phyloP scores from a whole-genome alignment of 164 flowering plant genomes.

The Macadamia integrifolia region DNA sequence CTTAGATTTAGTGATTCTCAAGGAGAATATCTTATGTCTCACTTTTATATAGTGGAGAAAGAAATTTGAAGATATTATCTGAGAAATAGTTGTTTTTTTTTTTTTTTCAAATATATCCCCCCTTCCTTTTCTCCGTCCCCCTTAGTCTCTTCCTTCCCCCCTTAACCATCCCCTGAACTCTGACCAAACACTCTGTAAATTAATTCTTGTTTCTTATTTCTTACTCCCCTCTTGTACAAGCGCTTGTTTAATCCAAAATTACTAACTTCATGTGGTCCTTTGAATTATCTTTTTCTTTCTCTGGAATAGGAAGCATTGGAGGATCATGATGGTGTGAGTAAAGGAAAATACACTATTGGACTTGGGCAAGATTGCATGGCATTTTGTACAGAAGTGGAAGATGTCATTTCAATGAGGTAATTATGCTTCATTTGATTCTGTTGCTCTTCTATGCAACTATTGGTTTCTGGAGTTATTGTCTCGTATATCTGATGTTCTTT shows the following conservation, averaged over 20 bases:
- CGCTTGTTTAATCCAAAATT: neutral
- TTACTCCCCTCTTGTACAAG: neutral
- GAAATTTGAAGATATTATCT: too few relatives aligned
- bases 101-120: too few relatives aligned
- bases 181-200: neutral
- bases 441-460: neutral
- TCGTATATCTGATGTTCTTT: too few relatives aligned
- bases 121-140: too few relatives aligned
- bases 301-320: slow-evolving; percentile 73
- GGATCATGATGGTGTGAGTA: slow-evolving; percentile 95
- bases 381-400: slow-evolving; percentile 89
- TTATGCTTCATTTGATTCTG: neutral
- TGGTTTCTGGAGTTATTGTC: neutral
- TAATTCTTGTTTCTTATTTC: too few relatives aligned
- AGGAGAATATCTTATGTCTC: neutral
- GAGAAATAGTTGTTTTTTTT: too few relatives aligned
- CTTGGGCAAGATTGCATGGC: slow-evolving; percentile 99
- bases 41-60: neutral
- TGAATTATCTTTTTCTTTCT: slow-evolving; percentile 5
- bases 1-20: neutral
- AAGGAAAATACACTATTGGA: slow-evolving; percentile 97
- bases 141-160: too few relatives aligned
- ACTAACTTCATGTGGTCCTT: neutral
- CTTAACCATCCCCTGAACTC: neutral
- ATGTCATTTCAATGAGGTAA: slow-evolving; percentile 98